Conservation (phyloP, 2,329 filamentous ascomycete species). For the Colletotrichum higginsianum region DNA sequence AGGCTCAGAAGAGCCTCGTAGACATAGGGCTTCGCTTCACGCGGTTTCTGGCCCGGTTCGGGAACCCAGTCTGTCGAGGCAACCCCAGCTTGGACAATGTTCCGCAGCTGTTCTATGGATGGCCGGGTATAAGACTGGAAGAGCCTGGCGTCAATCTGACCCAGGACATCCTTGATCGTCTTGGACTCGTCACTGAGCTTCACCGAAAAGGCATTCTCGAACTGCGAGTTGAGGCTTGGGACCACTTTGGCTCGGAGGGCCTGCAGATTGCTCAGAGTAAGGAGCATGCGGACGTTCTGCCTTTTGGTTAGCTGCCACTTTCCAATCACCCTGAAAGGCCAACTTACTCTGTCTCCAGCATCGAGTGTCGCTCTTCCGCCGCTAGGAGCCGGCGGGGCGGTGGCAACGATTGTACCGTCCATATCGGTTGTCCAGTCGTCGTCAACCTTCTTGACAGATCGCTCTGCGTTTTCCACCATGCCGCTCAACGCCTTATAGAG, state of each 20-base stretch:
- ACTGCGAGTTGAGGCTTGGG: slow-evolving; percentile 89
- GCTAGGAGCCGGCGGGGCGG: slow-evolving; percentile 53
- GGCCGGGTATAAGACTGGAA: slow-evolving; percentile 94
- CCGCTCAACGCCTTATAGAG: slow-evolving; percentile 94
- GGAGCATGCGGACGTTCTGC: slow-evolving; percentile 91
- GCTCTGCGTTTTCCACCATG: slow-evolving; percentile 97
- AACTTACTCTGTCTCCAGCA: slow-evolving; percentile 69
- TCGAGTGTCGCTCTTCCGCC: slow-evolving; percentile 66
- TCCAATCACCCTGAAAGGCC: neutral
- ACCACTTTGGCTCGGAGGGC: slow-evolving; percentile 86
- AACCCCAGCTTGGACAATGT: slow-evolving; percentile 82
- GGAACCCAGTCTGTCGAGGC: slow-evolving; percentile 80
- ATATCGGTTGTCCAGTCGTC: slow-evolving; percentile 71
- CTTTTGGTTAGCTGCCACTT: slow-evolving; percentile 24
- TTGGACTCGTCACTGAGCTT: slow-evolving; percentile 95
- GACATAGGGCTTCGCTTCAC: slow-evolving; percentile 87
- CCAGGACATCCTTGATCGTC: slow-evolving; percentile 90
- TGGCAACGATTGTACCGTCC: slow-evolving; percentile 57
- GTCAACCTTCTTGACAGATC: slow-evolving; percentile 75
- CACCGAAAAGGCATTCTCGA: slow-evolving; percentile 94
- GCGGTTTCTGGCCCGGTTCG: slow-evolving; percentile 68
- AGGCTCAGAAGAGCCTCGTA: slow-evolving; percentile 88
- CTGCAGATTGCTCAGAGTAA: slow-evolving; percentile 94
- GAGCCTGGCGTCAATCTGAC: slow-evolving; percentile 90
- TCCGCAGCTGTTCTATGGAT: slow-evolving; percentile 76